Base-by-base conservation (phyloP, 1,284 basidiomycete species). In the Entoloma clypeatum region DNA sequence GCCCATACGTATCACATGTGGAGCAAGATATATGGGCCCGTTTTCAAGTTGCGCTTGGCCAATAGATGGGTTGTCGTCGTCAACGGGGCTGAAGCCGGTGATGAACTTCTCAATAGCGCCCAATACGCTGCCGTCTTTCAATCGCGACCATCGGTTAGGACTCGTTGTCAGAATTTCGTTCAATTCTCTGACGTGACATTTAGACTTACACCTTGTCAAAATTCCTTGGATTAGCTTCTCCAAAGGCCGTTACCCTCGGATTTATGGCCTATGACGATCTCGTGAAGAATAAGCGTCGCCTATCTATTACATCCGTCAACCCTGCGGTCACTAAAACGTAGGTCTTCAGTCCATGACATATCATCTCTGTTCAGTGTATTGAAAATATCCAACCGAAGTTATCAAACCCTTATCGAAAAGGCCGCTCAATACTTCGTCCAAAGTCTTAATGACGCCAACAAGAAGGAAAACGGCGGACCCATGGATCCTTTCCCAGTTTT, bases 241-340 rank as follows among this genome's bases (percentile, higher is more conserved):
- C 36, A n/a, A 47, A 40, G 24, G 42, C 45, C 10, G 36, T 50
- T 14, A 50, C 48, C n/a, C 38, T 50, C 14, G 45, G 45, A 5
- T 44, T 45, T n/a, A 47, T 43, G 0, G 45, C 48, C 13, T 50
- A 47, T 31, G 48, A 50, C 11, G 26, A 23, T 18, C 28, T 36
- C 11, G 19, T 50, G 18, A 50, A 50, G 34, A 43, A 29, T 4
- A 47, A 50, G 32, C 45, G 48, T 17, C 39, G 45, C 9, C 43
- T 50, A 7, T 45, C 45, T 11, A 50, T 50, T 21, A 45, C 45
- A 7, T 50, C 45, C 7, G 48, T 49, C 39, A 49, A 41, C 21
- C 48, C 45, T 11, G 41, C 48, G 17, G 39, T 30, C 14, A 41
- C 40, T 3, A 48, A 40, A 16, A 27, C 28, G 43, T 48, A 16